phyloP scores from a whole-genome alignment of 2,329 filamentous ascomycete species.

The Penicillium sp. region DNA sequence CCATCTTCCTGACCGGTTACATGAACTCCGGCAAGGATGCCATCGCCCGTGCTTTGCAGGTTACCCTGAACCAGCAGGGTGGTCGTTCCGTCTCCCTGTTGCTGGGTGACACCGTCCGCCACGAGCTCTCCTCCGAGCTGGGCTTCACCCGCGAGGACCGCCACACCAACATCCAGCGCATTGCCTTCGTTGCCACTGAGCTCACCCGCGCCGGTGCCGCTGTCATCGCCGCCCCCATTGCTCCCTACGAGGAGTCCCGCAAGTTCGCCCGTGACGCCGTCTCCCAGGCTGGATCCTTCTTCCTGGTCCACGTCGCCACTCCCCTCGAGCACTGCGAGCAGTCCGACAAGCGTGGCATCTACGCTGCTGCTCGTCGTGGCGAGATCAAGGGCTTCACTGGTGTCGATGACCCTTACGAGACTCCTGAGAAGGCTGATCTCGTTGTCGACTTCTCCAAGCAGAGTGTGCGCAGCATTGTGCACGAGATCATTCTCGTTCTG shows the following conservation, averaged over 20 bases:
- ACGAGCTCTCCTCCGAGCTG: slow-evolving; percentile 86
- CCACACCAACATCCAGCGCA: slow-evolving; percentile 87
- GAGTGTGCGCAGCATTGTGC: slow-evolving; percentile 82
- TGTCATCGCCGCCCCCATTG: slow-evolving; percentile 93
- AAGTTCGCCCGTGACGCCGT: slow-evolving; percentile 72
- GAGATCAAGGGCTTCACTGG: slow-evolving; percentile 98
- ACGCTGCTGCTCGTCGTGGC: slow-evolving; percentile 69
- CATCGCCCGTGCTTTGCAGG: slow-evolving; percentile 87
- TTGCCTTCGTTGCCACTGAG: slow-evolving; percentile 91
- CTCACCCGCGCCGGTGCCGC: slow-evolving; percentile 85
- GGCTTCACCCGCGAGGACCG: slow-evolving; percentile 91
- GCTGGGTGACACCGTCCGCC: slow-evolving; percentile 87
- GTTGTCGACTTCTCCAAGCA: slow-evolving; percentile 78
- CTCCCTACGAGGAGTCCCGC: slow-evolving; percentile 75
- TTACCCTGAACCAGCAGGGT: slow-evolving; percentile 95
- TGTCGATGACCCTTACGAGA: slow-evolving; percentile 94
- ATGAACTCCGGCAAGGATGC: slow-evolving; percentile 96
- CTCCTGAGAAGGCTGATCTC: slow-evolving; percentile 69
- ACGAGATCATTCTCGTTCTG: slow-evolving; percentile 88
- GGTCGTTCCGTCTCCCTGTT: slow-evolving; percentile 89
- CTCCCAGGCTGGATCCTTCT: slow-evolving; percentile 78
- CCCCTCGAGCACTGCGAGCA: slow-evolving; percentile 86
- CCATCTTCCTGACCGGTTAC: slow-evolving; percentile 94
- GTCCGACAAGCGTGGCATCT: slow-evolving; percentile 88
- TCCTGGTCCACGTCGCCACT: slow-evolving; percentile 88